These are phyloP conservation scores for Adansonia digitata DNA, from an alignment of 345 rosid genomes.

Conservation along the genomic window DNA sequence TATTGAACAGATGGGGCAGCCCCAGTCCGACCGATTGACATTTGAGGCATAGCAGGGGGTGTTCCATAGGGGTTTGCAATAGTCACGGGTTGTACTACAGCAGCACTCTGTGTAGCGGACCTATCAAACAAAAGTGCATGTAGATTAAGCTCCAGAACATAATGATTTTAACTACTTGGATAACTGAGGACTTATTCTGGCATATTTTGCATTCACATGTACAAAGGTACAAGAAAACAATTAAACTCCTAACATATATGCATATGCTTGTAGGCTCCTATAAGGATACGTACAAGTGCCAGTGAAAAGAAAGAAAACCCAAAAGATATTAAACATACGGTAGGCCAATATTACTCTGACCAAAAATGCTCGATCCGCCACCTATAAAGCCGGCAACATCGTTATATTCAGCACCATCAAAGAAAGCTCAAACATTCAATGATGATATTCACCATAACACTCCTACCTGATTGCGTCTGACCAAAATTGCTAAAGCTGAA, in stretches of 20 bases:
- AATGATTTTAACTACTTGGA: neutral
- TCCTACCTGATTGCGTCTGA: slow-evolving; percentile 53
- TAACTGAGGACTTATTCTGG: neutral
- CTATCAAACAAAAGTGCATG: slow-evolving; percentile 31
- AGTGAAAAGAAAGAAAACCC: neutral
- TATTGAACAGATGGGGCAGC: slow-evolving; percentile 60
- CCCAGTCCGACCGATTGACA: slow-evolving; percentile 75
- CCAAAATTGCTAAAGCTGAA: slow-evolving; percentile 50
- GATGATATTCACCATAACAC: neutral
- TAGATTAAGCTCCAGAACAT: neutral
- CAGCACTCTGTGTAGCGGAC: slow-evolving; percentile 41
- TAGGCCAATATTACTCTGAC: slow-evolving; percentile 48
- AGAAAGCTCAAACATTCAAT: slow-evolving; percentile 7
- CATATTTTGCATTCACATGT: neutral
- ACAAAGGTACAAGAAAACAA: neutral
- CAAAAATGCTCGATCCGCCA: slow-evolving; percentile 44
- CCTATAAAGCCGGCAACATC: slow-evolving; percentile 24
- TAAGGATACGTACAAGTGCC: neutral
- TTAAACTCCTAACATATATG: neutral
- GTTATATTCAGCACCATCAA: slow-evolving; percentile 4
- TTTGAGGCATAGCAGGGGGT: slow-evolving; percentile 85
- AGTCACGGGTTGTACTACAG: slow-evolving; percentile 43
- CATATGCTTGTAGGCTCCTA: neutral
- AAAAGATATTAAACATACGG: slow-evolving; percentile 34
- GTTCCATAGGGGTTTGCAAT: slow-evolving; percentile 81